Evolutionary conservation across 176 grass and related monocot species (phyloP).

Genomic region (Themeda triandra): DNA sequence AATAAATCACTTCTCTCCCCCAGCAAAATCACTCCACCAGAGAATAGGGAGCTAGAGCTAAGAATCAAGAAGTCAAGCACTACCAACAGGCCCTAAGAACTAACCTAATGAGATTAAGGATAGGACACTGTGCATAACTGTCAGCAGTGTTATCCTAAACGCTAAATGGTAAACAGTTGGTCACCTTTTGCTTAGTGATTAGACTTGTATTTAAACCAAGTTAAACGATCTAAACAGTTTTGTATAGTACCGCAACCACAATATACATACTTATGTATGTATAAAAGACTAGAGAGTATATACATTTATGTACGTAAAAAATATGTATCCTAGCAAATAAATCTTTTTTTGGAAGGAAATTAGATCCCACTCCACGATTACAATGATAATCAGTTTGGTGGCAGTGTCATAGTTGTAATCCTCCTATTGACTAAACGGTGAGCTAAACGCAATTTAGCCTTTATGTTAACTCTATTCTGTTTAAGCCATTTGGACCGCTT

Average conservation of each 20-base stretch:
- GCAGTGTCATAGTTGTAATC: background rate
- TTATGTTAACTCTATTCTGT: background rate
- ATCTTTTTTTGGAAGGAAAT: background rate
- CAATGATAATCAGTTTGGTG: background rate
- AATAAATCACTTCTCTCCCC: background rate
- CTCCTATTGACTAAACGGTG: background rate
- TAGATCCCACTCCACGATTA: background rate
- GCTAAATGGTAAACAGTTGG: background rate
- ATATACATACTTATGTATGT: background rate
- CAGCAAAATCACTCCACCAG: background rate
- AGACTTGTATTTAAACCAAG: background rate
- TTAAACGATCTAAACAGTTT: background rate
- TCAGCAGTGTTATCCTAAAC: background rate
- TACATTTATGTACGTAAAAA: background rate
- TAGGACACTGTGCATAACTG: background rate
- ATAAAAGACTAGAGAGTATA: background rate
- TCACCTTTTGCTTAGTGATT: background rate
- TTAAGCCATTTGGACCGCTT: background rate
- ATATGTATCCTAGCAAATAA: background rate
- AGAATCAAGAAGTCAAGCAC: background rate
- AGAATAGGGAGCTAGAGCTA: background rate
- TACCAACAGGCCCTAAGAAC: background rate
- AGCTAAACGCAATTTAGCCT: background rate
- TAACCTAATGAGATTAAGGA: slow-evolving; percentile 23
- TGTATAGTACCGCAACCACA: background rate